Base-by-base conservation (phyloP, 1,284 basidiomycete species). In the Heterobasidion parviporum region DNA sequence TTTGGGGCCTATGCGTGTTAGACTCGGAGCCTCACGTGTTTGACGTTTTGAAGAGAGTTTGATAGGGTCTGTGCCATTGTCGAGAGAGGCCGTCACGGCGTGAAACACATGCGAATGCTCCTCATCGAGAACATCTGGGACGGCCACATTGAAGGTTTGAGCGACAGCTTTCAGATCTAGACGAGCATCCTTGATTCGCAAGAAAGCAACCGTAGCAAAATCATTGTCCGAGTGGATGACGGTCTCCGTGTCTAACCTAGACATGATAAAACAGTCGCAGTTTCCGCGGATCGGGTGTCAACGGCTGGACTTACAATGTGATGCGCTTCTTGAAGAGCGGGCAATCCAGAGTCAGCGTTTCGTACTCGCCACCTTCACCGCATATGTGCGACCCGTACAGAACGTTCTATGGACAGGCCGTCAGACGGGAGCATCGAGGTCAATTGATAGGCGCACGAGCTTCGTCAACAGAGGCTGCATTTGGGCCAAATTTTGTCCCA, bases 341-440 rank as follows among this genome's bases (percentile, higher is more conserved):
- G 58, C 87, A 91, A 64, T 98, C 92, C 18, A 96, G 73, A 1
- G 96, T 97, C 56, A 98, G 73, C 0, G 91, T 93, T 70, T 99
- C 97, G 68, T 98, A 99, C 74, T 99, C 97, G 1, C 97, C 97
- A 2, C 97, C 97, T 72, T 99, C 97, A 4, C 97, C 97, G 60
- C 95, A 98, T 1, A 97, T 82, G 69, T 99, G 97, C 0, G 91
- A 87, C 0, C 94, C 94, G 65, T 96, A 99, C 47, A 83, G 72
- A 4, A 72, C 65, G 68, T 95, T 89, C 90, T 94, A 61, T 20
- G n/a, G 34, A 3, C 9, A 46, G n/a, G 15, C 43, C 38, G 49
- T 57, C n/a, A 41, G 49, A 49, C 8, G 52, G 16, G 54, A 8
- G 8, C 52, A 4, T 35, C 38, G 47, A n/a, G 3, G 53, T 38